Evolutionary conservation across 345 rosid genomes (phyloP).

Genomic region (Pistacia atlantica): DNA sequence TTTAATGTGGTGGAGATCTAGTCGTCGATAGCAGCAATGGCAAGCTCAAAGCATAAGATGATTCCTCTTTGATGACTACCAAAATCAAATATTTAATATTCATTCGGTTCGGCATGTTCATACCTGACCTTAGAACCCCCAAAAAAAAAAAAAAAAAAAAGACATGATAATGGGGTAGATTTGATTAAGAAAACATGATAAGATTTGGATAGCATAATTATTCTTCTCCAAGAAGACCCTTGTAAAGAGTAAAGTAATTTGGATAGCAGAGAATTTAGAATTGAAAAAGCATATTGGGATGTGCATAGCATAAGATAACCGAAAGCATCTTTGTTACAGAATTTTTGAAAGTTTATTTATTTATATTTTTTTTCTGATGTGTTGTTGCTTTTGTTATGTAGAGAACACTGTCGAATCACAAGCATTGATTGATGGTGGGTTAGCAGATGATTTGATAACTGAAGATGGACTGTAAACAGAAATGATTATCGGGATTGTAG

Average conservation of each 20-base stretch:
- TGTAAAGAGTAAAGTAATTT: not conserved
- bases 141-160: too few species aligned
- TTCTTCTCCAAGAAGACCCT: not conserved
- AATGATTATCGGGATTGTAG: too few species aligned
- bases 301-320: not conserved
- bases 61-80: not conserved
- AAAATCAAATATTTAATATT: not conserved
- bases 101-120: not conserved
- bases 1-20: not conserved
- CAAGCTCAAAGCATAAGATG: not conserved
- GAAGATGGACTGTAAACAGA: too few species aligned
- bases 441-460: too few species aligned
- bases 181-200: too few species aligned
- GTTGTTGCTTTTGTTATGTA: too few species aligned
- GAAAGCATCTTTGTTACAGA: not conserved
- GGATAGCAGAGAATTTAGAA: conserved; percentile 9
- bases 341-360: not conserved
- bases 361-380: not conserved
- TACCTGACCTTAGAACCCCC: not conserved
- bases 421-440: too few species aligned
- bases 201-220: too few species aligned
- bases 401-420: too few species aligned
- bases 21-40: not conserved
- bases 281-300: not conserved
- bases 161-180: too few species aligned